Evolutionary conservation across 1,139 yeast species (phyloP).

Genomic region (Hyphopichia fennica): DNA sequence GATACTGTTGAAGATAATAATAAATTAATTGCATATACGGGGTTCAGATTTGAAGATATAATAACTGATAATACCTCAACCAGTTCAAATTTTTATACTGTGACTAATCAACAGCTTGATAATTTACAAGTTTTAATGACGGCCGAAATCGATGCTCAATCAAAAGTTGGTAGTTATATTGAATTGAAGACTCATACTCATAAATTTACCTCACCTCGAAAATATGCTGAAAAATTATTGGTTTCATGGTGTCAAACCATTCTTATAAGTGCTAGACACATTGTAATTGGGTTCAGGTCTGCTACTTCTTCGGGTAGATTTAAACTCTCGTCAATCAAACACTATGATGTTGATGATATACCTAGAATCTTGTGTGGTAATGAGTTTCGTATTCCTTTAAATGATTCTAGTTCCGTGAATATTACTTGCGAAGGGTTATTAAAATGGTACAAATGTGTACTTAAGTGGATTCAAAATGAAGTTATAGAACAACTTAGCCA

Average conservation of each 20-base stretch:
- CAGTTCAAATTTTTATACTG: neutral
- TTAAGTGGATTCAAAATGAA: slow-evolving; percentile 1
- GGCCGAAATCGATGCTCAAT: slow-evolving; percentile 2
- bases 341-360: neutral
- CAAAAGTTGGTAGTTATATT: neutral
- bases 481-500: neutral
- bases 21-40: neutral
- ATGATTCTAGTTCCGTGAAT: neutral
- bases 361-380: neutral
- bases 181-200: slow-evolving; percentile 2
- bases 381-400: neutral
- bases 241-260: slow-evolving; percentile 1
- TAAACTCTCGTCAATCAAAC: neutral
- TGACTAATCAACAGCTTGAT: neutral
- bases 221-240: neutral
- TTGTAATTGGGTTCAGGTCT: slow-evolving; percentile 2
- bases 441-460: slow-evolving; percentile 1
- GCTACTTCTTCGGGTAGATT: neutral
- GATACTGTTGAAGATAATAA: neutral
- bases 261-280: neutral
- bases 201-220: neutral
- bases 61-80: neutral
- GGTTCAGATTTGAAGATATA: neutral
- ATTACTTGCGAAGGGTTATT: slow-evolving; percentile 1
- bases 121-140: neutral